Conservation (phyloP, 257 asterid genomes). For the Agastache rugosa region DNA sequence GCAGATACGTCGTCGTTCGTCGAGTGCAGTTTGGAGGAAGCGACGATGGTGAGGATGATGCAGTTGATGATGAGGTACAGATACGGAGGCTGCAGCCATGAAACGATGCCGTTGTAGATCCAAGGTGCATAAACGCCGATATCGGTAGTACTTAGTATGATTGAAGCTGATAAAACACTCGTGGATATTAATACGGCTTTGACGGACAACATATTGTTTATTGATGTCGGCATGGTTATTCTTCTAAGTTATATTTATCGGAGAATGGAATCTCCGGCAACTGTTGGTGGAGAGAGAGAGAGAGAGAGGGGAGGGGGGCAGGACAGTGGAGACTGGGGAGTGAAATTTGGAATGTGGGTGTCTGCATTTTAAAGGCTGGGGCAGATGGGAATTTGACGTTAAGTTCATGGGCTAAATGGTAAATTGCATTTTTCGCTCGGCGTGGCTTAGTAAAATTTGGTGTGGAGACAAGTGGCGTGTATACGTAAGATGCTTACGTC, state of each 20-base stretch:
- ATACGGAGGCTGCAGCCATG: conserved; percentile 88
- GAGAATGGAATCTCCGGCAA: conserved; percentile 4
- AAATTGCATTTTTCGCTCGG: conserved; percentile 24
- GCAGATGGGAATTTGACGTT: background rate
- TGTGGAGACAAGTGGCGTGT: conserved; percentile 34
- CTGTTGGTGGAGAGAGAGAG: background rate
- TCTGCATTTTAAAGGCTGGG: conserved; percentile 18
- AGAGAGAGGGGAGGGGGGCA: background rate
- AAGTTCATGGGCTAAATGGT: conserved; percentile 21
- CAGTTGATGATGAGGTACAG: conserved; percentile 79
- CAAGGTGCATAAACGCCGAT: conserved; percentile 60
- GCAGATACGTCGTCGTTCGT: conserved; percentile 37
- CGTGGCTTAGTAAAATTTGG: conserved; percentile 2
- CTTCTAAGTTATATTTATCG: background rate
- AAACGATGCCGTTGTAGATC: conserved; percentile 60
- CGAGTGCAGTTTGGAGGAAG: conserved; percentile 71
- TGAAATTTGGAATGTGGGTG: background rate
- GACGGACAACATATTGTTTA: conserved; percentile 35
- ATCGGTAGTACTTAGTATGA: conserved; percentile 55
- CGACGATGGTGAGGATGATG: conserved; percentile 79
- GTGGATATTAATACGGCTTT: conserved; percentile 60
- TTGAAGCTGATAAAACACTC: conserved; percentile 61
- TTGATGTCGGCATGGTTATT: conserved; percentile 39
- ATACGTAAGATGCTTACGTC: conserved; percentile 30
- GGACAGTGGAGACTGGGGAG: background rate